Evolutionary conservation across 139 green algal species (phyloP).

Genomic region (Astrephomene gubernaculifera): DNA sequence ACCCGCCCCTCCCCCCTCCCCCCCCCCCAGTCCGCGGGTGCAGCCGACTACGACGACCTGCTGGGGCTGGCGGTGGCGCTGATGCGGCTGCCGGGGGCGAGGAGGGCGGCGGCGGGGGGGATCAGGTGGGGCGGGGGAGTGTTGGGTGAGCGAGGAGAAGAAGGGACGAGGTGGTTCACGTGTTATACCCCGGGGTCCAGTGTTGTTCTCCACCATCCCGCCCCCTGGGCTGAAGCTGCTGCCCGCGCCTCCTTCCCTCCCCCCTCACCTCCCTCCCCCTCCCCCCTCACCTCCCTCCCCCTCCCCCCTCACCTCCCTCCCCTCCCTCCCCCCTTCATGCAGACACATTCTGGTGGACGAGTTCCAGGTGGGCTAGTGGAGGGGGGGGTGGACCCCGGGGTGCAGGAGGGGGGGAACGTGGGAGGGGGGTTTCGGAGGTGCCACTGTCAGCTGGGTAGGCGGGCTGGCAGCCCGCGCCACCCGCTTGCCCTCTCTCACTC

Average conservation of each 20-base stretch:
- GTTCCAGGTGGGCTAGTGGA: background rate
- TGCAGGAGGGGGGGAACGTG: background rate
- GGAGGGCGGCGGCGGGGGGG: background rate
- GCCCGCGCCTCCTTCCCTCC: too few relatives aligned
- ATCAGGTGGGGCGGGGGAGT: background rate
- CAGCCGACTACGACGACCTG: slow-evolving; percentile 55
- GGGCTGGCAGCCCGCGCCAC: too few relatives aligned
- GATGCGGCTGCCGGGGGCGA: slow-evolving; percentile 10
- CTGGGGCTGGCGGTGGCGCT: slow-evolving; percentile 35
- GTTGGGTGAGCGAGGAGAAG: too few relatives aligned
- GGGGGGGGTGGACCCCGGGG: background rate
- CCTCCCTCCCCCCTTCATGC: background rate
- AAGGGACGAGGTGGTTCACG: too few relatives aligned
- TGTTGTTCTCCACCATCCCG: too few relatives aligned
- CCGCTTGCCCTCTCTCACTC: background rate
- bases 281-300: background rate
- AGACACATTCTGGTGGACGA: slow-evolving; percentile 57
- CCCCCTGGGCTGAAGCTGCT: too few relatives aligned
- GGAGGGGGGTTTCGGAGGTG: background rate
- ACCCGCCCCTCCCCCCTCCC: too few relatives aligned
- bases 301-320: background rate
- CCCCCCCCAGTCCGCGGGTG: too few relatives aligned
- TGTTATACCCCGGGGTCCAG: too few relatives aligned
- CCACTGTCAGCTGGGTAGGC: too few relatives aligned
- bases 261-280: background rate